Evolutionary conservation across 257 asterid genomes (phyloP).

Genomic region (Przewalskia tangutica): DNA sequence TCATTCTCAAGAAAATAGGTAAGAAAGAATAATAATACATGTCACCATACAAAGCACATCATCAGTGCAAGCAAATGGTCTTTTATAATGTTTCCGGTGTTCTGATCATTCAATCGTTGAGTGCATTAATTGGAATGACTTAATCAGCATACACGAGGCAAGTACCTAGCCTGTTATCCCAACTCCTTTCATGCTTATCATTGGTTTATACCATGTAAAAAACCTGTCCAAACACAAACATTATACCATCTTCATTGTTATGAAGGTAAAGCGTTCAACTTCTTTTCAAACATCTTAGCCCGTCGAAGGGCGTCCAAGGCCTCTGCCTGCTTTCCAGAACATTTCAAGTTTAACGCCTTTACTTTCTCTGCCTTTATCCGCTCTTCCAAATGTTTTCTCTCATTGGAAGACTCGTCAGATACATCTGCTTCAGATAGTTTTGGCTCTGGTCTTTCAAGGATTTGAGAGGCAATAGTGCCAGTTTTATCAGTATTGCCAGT

Average conservation of each 20-base stretch:
- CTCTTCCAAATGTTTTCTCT: constrained; percentile 50
- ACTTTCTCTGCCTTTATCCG: constrained; percentile 65
- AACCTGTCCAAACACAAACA: background rate
- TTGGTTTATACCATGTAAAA: background rate
- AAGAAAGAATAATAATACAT: background rate
- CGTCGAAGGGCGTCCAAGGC: constrained; percentile 69
- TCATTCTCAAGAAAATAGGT: background rate
- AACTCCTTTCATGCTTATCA: background rate
- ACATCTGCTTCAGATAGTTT: constrained; percentile 9
- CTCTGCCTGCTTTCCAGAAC: constrained; percentile 81
- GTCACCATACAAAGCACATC: background rate
- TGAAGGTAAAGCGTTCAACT: constrained; percentile 50
- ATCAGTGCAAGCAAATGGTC: background rate
- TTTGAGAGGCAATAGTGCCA: constrained; percentile 16
- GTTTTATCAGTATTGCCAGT: constrained; percentile 11
- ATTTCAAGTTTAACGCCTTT: constrained; percentile 72
- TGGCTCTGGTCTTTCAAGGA: constrained; percentile 22
- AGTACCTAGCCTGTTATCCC: background rate
- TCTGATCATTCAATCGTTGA: background rate
- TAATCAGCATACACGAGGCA: background rate
- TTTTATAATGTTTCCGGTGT: background rate
- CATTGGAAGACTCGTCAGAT: constrained; percentile 21
- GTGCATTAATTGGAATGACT: background rate
- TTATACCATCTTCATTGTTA: constrained; percentile 5
- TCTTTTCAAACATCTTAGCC: constrained; percentile 73